Evolutionary conservation across 2,329 filamentous ascomycete species (phyloP), one percentile per base, ranked within the genome.

Genomic region (Apiospora koreana): DNA sequence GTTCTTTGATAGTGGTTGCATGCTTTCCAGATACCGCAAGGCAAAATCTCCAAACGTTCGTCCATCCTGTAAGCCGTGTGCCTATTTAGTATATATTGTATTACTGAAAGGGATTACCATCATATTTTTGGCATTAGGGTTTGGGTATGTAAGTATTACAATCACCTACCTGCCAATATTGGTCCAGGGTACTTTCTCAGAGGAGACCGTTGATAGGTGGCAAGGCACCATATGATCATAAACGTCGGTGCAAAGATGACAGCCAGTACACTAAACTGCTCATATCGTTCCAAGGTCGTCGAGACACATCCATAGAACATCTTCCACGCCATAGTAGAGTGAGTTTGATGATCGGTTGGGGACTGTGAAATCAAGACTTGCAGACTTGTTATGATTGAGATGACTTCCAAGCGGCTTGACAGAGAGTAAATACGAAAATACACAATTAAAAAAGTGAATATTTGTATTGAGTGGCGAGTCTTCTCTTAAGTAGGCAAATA

Each of bases 21-120:
- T 78, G 80, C 1, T 74, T 69, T 2, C 76, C 76, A 25, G 72
- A 71, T 18, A 69, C 68, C 21, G 75, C 75, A 46, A 76, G 73
- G 67, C 70, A 74, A n/a, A 81, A 69, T 6, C 79, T 78, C 80
- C 80, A 82, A 23, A 78, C 69, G 35, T 81, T 80, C 7, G 81
- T 81, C 75, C 76, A 82, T 72, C 75, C 78, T 74, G 71, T 10
- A 0, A 9, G 14, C 50, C 23, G 5, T 16, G 16, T 58, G 2
- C 1, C 4, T 58, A 9, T n/a, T 58, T 9, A 58, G 50, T 31
- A 21, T n/a, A 16, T 6, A 28, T 58, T 31, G 35, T 16, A 31
- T 54, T 4, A 54, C 18, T 23, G 14, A 2, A 58, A 16, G 46
- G 4, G 5, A 21, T 7, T 18, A 31, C 50, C 28, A 16, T 58